Evolutionary conservation across 2,329 filamentous ascomycete genomes (phyloP).

Genomic region (Didymosphaeria variabile): DNA sequence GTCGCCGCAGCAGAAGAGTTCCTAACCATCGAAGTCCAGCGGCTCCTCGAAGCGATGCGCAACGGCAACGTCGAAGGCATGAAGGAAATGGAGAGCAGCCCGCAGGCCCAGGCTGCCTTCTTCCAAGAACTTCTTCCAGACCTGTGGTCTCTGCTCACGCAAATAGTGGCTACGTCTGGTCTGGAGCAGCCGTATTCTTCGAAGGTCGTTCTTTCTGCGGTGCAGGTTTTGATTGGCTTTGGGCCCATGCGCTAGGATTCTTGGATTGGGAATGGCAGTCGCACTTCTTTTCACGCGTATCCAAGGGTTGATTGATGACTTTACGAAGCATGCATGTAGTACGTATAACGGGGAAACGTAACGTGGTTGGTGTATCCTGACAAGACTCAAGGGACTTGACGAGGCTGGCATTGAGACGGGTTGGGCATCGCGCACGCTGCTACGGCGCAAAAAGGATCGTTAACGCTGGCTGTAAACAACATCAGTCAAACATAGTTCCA

Average conservation of each 20-base stretch:
- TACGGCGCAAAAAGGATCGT: neutral
- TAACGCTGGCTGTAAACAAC: neutral
- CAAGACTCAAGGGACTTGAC: neutral
- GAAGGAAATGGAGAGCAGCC: conserved; percentile 8
- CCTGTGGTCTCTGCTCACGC: conserved; percentile 15
- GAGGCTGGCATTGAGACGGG: neutral
- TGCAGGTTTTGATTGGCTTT: conserved; percentile 16
- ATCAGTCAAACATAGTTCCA: neutral
- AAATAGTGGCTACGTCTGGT: conserved; percentile 15
- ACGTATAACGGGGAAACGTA: conserved; percentile 2
- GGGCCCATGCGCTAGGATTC: conserved; percentile 6
- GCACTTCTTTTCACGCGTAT: neutral
- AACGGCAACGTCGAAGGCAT: conserved; percentile 8
- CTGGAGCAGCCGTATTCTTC: conserved; percentile 17
- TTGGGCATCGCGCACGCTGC: neutral
- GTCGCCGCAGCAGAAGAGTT: conserved; percentile 15
- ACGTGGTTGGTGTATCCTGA: neutral
- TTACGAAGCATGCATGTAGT: conserved; percentile 6
- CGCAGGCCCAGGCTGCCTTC: conserved; percentile 13
- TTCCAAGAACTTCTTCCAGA: conserved; percentile 17
- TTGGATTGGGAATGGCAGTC: neutral
- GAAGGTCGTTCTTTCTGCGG: conserved; percentile 15
- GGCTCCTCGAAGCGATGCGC: conserved; percentile 9
- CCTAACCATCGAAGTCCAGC: conserved; percentile 12
- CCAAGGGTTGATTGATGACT: neutral